Evolutionary conservation across 768 basidiomycete species (phyloP).

Genomic region (Leccinum variicolor): DNA sequence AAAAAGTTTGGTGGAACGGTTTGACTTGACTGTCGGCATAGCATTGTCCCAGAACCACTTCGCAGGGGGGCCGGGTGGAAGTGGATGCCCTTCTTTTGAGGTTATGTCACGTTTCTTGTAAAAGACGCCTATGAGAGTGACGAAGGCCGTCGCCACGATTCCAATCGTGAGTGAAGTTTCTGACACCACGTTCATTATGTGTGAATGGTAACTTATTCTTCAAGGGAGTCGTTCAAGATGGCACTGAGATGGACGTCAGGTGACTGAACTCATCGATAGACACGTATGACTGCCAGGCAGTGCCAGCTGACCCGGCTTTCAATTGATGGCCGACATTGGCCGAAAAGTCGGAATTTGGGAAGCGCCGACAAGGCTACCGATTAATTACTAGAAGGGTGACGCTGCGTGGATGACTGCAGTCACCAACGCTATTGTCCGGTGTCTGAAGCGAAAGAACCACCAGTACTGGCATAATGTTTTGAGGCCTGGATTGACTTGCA

Average conservation of each 20-base stretch:
- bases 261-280: not conserved
- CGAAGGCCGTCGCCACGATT: not conserved
- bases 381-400: no score
- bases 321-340: no score
- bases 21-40: constrained; percentile 11
- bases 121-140: not conserved
- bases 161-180: not conserved
- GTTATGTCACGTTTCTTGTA: not conserved
- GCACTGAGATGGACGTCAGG: not conserved
- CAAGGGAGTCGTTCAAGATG: not conserved
- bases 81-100: constrained; percentile 7
- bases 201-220: not conserved
- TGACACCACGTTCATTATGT: not conserved
- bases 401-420: no score
- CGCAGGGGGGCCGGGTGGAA: constrained; percentile 17
- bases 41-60: constrained; percentile 6
- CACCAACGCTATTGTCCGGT: no score
- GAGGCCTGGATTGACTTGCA: no score
- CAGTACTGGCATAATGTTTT: no score
- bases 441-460: no score
- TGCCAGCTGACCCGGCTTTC: no score
- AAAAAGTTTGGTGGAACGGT: no score
- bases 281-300: not conserved
- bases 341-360: no score
- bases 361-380: no score